Evolutionary conservation across 1,284 basidiomycete genomes (phyloP), one percentile per base, ranked within the genome.

Genomic region (Rugosomyces carneus): DNA sequence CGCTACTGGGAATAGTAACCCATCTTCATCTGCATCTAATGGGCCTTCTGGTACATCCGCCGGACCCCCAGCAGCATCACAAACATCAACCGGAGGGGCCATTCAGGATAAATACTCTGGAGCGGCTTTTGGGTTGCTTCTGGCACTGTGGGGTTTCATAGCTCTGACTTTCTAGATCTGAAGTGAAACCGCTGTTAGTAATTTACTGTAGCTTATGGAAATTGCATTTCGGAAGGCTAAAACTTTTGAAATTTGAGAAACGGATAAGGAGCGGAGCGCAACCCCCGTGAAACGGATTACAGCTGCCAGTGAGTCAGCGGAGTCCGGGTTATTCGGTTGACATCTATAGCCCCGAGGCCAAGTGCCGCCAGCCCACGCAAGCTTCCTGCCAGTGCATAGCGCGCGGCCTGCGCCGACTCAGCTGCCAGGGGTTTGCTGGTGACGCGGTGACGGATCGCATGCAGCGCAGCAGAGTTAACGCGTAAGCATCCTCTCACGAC

Each of bases 1-100:
- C 50, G 62, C 58, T 5, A 69, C 63, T 34, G 54, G 48, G 4
- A 51, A 42, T 10, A 50, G 41, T 10, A 40, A 46, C 13, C 34
- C 45, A 4, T 18, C 27, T 23, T 5, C 36, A 16, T 32, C 50
- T 13, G 15, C 24, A 7, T 26, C 49, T 18, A 20, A 24, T 18
- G 29, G 3, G 7, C 8, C n/a, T 24, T 6, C 40, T 31, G 27
- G 29, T 15, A 13, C 9, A 2, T 42, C 52, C 11, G 29, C 45
- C 5, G 29, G 23, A 10, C 36, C 47, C 11, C 40, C 49, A 13
- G 37, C 26, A 10, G n/a, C 48, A 7, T 34, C 31, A 15, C 31
- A 34, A 34, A 15, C 31, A 16, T n/a, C 15, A 16, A 34, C n/a
- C 15, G 31, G n/a, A 34, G 31, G 31, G 3, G 31, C 10, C 4